These are phyloP conservation scores for Monilinia fructigena DNA, from an alignment of 2,329 filamentous ascomycete species.

Conservation along the genomic window DNA sequence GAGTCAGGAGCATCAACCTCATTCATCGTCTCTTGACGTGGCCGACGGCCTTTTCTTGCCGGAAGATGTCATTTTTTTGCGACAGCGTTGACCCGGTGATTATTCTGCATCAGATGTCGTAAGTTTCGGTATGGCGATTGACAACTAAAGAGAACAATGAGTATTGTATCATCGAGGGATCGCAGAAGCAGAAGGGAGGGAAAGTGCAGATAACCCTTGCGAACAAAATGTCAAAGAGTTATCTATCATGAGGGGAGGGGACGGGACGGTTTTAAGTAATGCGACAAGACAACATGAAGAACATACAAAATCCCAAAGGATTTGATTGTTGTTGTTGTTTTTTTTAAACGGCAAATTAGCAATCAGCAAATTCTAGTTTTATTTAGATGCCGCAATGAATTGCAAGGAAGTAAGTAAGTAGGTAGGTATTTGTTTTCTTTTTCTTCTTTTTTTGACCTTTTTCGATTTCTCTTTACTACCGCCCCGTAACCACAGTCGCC, in stretches of 20 bases:
- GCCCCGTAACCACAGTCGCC: not conserved
- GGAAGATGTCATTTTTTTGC: conserved; percentile 43
- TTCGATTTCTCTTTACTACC: conserved; percentile 7
- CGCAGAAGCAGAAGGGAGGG: conserved; percentile 21
- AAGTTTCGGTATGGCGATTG: not conserved
- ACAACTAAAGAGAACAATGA: conserved; percentile 19
- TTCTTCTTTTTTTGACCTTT: not conserved
- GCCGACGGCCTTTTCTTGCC: conserved; percentile 44
- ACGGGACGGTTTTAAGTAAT: conserved; percentile 5
- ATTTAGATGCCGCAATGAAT: not conserved
- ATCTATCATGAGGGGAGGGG: conserved; percentile 7
- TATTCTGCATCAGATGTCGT: conserved; percentile 19
- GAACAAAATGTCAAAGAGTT: conserved; percentile 30
- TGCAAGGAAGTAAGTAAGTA: not conserved
- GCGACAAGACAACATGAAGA: not conserved
- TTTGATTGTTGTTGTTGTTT: conserved; percentile 5
- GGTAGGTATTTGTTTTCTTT: no score
- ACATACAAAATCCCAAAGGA: conserved; percentile 7
- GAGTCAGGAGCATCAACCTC: conserved; percentile 42
- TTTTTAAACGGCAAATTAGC: not conserved
- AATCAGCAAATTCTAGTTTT: not conserved
- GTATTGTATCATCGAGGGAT: conserved; percentile 18
- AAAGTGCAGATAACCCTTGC: conserved; percentile 26
- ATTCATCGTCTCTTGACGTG: conserved; percentile 40
- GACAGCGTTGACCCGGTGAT: conserved; percentile 19